Evolutionary conservation across 768 basidiomycete species (phyloP).

Genomic region (Leccinum boreale): DNA sequence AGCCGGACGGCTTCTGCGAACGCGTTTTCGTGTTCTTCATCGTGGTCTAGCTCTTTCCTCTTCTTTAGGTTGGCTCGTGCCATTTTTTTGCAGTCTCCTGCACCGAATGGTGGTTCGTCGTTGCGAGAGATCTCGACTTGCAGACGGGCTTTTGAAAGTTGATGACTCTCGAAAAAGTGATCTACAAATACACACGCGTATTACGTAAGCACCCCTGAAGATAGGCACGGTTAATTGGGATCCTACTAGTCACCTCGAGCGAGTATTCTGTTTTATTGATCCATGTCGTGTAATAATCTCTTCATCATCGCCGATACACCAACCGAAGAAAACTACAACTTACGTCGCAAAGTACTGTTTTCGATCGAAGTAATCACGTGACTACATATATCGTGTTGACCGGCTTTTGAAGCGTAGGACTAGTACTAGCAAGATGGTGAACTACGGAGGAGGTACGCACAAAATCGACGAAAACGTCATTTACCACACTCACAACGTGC

Average conservation of each 20-base stretch:
- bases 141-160: background rate
- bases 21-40: constrained; percentile 31
- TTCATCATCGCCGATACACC: no score
- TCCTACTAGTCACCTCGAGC: no score
- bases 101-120: background rate
- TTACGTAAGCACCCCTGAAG: constrained; percentile 16
- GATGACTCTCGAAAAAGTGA: constrained; percentile 6
- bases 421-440: constrained; percentile 57
- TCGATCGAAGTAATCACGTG: constrained; percentile 5
- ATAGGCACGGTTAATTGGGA: no score
- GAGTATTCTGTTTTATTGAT: no score
- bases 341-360: background rate
- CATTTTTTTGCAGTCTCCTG: constrained; percentile 36
- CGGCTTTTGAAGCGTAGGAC: background rate
- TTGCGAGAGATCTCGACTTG: background rate
- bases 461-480: background rate
- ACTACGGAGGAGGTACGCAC: constrained; percentile 79
- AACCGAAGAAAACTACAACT: background rate
- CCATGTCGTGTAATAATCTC: no score
- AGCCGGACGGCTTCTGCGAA: constrained; percentile 45
- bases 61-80: constrained; percentile 44
- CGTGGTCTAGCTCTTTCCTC: constrained; percentile 51
- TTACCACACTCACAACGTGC: background rate
- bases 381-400: background rate
- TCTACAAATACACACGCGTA: background rate